Conservation (phyloP, 2,329 filamentous ascomycete species). For the Fusarium sambucinum region DNA sequence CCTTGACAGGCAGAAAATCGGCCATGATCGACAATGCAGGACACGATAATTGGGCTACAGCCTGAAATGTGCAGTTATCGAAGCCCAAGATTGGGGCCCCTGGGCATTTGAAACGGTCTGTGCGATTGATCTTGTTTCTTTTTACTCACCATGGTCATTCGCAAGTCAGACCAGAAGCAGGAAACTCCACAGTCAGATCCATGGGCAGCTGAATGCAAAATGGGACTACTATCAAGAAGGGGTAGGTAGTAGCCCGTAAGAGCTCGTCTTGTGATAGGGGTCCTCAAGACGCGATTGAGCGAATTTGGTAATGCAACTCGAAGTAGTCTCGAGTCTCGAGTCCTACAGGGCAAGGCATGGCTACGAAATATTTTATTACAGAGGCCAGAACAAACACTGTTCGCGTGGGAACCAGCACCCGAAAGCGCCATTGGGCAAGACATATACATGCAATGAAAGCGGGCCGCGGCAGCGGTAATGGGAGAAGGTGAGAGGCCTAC, state of each 20-base stretch:
- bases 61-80: not conserved
- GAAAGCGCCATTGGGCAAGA: not conserved
- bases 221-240: no score
- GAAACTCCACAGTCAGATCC: no score
- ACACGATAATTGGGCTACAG: not conserved
- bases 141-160: accelerated
- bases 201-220: not conserved
- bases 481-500: not conserved
- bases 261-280: accelerated
- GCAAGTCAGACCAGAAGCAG: not conserved
- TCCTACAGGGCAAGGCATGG: not conserved
- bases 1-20: accelerated
- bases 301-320: not conserved
- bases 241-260: accelerated
- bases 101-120: not conserved
- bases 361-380: not conserved
- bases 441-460: not conserved
- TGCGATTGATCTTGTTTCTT: not conserved
- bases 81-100: accelerated
- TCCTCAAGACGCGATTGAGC: no score
- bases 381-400: accelerated
- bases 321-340: not conserved
- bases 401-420: not conserved
- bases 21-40: not conserved
- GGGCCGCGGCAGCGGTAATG: not conserved